These are phyloP conservation scores for Aaosphaeria pasadenensis DNA, from an alignment of 2,329 filamentous ascomycete species.

Conservation along the genomic window DNA sequence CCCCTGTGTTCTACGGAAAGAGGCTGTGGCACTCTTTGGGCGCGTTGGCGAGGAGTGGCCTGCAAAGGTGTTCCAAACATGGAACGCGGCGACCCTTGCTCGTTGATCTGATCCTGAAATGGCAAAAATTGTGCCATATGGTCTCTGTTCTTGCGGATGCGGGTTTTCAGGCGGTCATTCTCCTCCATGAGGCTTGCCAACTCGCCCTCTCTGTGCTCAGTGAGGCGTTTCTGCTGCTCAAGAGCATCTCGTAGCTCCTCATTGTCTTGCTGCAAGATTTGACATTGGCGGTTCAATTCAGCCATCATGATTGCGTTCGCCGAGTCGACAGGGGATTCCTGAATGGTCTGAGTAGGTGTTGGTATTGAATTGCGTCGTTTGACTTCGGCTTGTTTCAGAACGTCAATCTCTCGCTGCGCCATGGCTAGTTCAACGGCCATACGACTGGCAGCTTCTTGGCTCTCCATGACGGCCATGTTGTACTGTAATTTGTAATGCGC, in stretches of 20 bases:
- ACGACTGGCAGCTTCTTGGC: slow-evolving; percentile 78
- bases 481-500: slow-evolving; percentile 91
- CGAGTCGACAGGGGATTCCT: slow-evolving; percentile 47
- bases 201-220: slow-evolving; percentile 75
- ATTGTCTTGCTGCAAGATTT: slow-evolving; percentile 66
- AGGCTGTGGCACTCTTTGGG: slow-evolving; percentile 38
- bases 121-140: slow-evolving; percentile 63
- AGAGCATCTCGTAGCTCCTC: slow-evolving; percentile 62
- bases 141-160: slow-evolving; percentile 86
- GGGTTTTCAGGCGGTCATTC: slow-evolving; percentile 71
- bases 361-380: slow-evolving; percentile 58
- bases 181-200: slow-evolving; percentile 69
- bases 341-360: slow-evolving; percentile 51
- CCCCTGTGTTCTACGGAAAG: slow-evolving; percentile 46
- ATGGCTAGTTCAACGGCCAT: slow-evolving; percentile 90
- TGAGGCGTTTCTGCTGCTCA: slow-evolving; percentile 71
- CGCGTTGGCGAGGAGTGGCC: slow-evolving; percentile 41
- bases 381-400: slow-evolving; percentile 72
- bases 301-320: slow-evolving; percentile 56
- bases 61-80: slow-evolving; percentile 53
- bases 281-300: slow-evolving; percentile 54
- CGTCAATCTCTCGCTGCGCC: slow-evolving; percentile 82
- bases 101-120: slow-evolving; percentile 35
- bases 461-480: slow-evolving; percentile 78
- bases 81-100: slow-evolving; percentile 66